Percentiles rank a stretch among this genome's conserved stretches.
Evolutionary conservation across 345 rosid species (phyloP).

Genomic region (Melaleuca quinquenervia): DNA sequence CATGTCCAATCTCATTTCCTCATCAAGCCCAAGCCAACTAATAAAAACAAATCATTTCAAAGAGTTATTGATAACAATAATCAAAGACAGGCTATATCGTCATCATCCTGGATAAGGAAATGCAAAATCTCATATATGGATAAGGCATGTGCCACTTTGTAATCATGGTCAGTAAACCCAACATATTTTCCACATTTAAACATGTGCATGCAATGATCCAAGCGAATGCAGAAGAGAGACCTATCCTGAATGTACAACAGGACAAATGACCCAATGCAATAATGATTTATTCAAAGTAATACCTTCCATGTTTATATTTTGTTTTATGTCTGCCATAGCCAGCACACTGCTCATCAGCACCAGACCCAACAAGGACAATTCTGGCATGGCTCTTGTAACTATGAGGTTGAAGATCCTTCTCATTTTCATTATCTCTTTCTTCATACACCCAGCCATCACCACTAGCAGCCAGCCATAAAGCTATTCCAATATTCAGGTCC

Average conservation of each 20-base stretch:
- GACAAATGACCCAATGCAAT: neutral
- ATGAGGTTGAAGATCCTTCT: slow-evolving; percentile 12
- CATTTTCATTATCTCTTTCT: slow-evolving; percentile 8
- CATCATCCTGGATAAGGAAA: neutral
- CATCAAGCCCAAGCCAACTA: slow-evolving; percentile 75
- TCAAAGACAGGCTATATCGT: neutral
- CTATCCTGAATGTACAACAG: neutral
- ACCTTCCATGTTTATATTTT: slow-evolving; percentile 74
- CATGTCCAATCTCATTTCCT: slow-evolving; percentile 97
- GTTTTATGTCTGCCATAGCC: slow-evolving; percentile 96
- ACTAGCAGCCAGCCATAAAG: slow-evolving; percentile 82
- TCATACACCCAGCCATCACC: slow-evolving; percentile 75
- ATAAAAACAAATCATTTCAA: neutral
- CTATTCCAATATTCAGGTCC: slow-evolving; percentile 94
- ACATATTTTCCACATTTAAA: neutral
- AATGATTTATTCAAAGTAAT: neutral
- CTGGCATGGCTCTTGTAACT: slow-evolving; percentile 60
- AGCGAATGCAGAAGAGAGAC: neutral
- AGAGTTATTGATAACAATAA: neutral
- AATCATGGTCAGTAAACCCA: neutral
- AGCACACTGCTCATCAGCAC: slow-evolving; percentile 99
- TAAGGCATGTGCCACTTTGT: neutral
- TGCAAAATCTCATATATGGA: neutral
- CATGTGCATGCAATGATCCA: neutral
- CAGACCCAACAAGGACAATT: slow-evolving; percentile 80